Evolutionary conservation across 2,329 filamentous ascomycete genomes (phyloP).

Genomic region (Fusarium sp.): DNA sequence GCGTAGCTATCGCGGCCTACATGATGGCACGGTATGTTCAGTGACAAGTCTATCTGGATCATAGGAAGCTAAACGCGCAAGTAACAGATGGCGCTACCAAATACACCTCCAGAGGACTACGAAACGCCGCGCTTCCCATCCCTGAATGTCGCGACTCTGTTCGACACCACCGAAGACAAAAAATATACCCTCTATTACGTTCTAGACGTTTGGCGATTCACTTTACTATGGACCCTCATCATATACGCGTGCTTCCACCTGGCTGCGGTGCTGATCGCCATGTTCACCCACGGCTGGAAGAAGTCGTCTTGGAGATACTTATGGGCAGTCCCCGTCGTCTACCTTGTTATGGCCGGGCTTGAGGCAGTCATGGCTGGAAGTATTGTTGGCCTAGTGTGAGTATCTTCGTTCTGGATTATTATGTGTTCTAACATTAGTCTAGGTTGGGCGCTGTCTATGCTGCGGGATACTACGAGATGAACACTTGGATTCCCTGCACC

Average conservation of each 20-base stretch:
- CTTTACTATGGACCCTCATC: constrained; percentile 85
- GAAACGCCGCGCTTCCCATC: constrained; percentile 79
- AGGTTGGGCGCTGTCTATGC: constrained; percentile 84
- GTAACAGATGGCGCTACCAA: constrained; percentile 43
- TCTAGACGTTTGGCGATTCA: constrained; percentile 86
- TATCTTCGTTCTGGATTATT: constrained; percentile 13
- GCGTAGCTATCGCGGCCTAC: constrained; percentile 16
- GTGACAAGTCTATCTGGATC: background rate
- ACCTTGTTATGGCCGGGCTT: constrained; percentile 75
- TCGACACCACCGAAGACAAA: constrained; percentile 55
- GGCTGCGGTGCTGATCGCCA: constrained; percentile 75
- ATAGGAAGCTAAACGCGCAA: constrained; percentile 12
- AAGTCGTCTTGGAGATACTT: constrained; percentile 68
- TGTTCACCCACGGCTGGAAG: constrained; percentile 74
- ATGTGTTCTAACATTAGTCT: constrained; percentile 21
- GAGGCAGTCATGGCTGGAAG: constrained; percentile 85
- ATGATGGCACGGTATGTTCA: constrained; percentile 42
- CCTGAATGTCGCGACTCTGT: constrained; percentile 76
- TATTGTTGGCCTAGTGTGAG: constrained; percentile 82
- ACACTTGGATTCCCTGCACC: constrained; percentile 91
- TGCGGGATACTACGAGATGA: constrained; percentile 87
- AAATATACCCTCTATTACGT: constrained; percentile 75
- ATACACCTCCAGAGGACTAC: constrained; percentile 64
- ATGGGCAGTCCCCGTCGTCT: constrained; percentile 78
- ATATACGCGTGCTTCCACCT: constrained; percentile 81